Base-by-base conservation (phyloP, 805 yeast genomes). In the Hanseniaspora occidentalis region DNA sequence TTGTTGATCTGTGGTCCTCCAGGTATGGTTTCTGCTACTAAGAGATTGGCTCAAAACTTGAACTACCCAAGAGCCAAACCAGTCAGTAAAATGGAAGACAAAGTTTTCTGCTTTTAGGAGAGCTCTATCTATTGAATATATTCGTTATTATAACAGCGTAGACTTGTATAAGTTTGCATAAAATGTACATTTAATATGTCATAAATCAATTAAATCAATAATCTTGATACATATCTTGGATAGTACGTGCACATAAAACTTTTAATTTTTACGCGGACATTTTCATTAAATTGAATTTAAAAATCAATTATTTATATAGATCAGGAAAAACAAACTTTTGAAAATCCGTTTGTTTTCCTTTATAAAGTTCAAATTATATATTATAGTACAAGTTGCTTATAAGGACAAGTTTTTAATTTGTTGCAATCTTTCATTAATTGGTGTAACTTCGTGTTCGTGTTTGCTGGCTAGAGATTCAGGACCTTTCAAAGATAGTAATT, bases 1-100 rank as follows among this genome's bases (percentile, higher is more conserved):
- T 67, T 89, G 50, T 73, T 89, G 55, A 62, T 88, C 42, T 88
- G 96, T 65, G 97, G 96, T 35, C 96, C 96, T 37, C 94, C 94
- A 45, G 86, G 89, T 46, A 83, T 88, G 95, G 77, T 80, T 36
- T 71, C 83, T 45, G 80, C 88, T 45, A 71, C 84, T 59, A 88
- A 85, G 69, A 84, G 76, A 65, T 71, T 71, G 20, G 64, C 64
- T 34, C 35, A 35, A 16, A 22, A 24, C 16, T 69, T 86, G 50
- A 96, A 95, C 13, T 88, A 62, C 62, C 71, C 71, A 38, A 85
- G 85, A 70, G 85, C 95, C 38, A 81, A 77, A 62, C 92, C 95
- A 4, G 83, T 88, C 35, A 78, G 94, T 36, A 85, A 86, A 63
- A 72, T 84, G 57, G 94, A 84, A 44, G 95, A 88, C 64, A 89